phyloP scores from a whole-genome alignment of 75 land plant species.

The Pinus tabuliformis region DNA sequence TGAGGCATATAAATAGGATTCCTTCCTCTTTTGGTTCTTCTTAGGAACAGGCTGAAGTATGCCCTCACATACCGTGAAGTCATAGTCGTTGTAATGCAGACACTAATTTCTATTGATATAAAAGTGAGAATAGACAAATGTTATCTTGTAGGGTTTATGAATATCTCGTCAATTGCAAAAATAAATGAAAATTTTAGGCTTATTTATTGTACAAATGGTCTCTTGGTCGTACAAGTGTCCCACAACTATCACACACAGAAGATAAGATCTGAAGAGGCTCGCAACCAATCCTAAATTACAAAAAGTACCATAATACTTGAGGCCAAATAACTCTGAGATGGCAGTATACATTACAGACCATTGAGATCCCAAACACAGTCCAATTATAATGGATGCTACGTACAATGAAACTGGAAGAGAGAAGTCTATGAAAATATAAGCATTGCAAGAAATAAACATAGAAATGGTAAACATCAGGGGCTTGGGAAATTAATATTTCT shows the following conservation, averaged over 20 bases:
- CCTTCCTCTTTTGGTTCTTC: no score
- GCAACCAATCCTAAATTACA: conserved; percentile 48
- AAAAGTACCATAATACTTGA: conserved; percentile 60
- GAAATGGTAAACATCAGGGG: conserved; percentile 15
- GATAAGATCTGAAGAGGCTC: conserved; percentile 56
- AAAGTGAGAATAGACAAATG: no score
- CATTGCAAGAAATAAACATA: conserved; percentile 18
- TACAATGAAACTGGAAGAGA: conserved; percentile 32
- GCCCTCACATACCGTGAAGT: no score
- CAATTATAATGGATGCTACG: conserved; percentile 48
- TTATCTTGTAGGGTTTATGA: no score
- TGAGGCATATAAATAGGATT: no score
- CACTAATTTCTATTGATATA: no score
- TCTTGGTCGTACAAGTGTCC: conserved; percentile 64
- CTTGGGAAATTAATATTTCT: conserved; percentile 26
- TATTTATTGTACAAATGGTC: no score
- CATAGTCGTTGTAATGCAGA: no score
- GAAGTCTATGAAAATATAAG: conserved; percentile 38
- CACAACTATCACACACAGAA: conserved; percentile 52
- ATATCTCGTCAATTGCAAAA: no score
- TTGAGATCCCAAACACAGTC: conserved; percentile 54
- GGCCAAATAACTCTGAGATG: conserved; percentile 64
- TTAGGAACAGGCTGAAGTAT: no score
- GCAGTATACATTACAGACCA: conserved; percentile 45
- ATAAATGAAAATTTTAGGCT: no score